Base-by-base conservation (phyloP, 345 rosid genomes). In the Arabidopsis suecica region DNA sequence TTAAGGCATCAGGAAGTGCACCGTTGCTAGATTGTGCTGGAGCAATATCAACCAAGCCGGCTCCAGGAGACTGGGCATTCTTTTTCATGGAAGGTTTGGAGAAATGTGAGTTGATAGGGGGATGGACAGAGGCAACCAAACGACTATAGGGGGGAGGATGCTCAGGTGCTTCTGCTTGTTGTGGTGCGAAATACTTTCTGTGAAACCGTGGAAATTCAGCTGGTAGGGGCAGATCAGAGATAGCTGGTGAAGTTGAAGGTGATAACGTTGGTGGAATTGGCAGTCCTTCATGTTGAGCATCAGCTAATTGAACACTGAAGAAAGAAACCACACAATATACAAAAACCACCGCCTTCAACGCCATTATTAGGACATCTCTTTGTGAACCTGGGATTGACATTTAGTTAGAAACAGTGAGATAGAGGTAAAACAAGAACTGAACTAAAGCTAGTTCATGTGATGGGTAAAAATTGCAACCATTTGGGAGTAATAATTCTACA, bases 31-130 rank as follows among this genome's bases (percentile, higher is more conserved):
- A 76, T 64, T 85, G 93, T 63, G 87, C 56, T 50, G 99, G 99
- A 74, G 97, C 82, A 76, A 90, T 80, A 79, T 83, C 85, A 71
- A 82, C 80, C 81, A 86, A 79, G 61, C 88, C 87, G 58, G 79
- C 84, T 75, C 84, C 73, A 56, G 97, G 85, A 73, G 92, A 82
- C 67, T 79, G 70, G 6, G 80, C 74, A 70, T 73, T 84, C 78
- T 80, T 91, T 79, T 82, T 84, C 88, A 75, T 79, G 58, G 83
- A 88, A 45, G 91, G 88, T 63, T 81, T 90, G 40, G 97, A 88
- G 72, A 90, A 74, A 40, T 40, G 83, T 16, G 91, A 83, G 61
- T 92, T 86, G 14, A 83, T 70, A 57, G 95, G 90, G 8, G 93
- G 88, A 25, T 83, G 96, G 70, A 77, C 73, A 71, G 86, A 72